Evolutionary conservation across 2,329 filamentous ascomycete species (phyloP), one percentile per base, ranked within the genome.

Genomic region (Penicillium glabrum): DNA sequence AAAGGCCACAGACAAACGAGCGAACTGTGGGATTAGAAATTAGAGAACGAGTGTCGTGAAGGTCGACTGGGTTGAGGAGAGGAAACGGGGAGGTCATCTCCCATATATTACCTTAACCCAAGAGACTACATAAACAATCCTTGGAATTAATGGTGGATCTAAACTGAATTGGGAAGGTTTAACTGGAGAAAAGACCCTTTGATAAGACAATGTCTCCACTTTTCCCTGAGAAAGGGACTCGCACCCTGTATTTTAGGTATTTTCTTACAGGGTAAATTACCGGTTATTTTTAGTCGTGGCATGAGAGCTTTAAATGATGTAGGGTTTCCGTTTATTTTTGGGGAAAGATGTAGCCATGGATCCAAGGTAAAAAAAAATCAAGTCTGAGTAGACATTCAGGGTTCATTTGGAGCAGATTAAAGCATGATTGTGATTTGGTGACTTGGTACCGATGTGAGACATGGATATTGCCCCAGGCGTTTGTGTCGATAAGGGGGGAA

Each of bases 1-100:
- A 37, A 53, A 54, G 31, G 50, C 54, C 61, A 63, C 59, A 59
- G 58, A 58, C 56, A 61, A 63, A 61, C 54, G 61, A 63, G 53
- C 54, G 61, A 59, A 59, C 52, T 59, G 61, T 59, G 59, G 37
- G 47, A 55, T 41, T 21, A 41, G 35, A 50, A 44, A 51, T 43
- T 13, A 21, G 24, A 45, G 27, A 61, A 61, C 53, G 58, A 56
- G 33, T 33, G 45, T 46, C 53, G 53, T 51, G 46, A 51, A 46
- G 43, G 51, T 41, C 21, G 53, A 52, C 29, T 29, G 39, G 41
- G 29, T 35, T 53, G 46, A 26, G 29, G 21, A 43, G 27, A 33
- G 37, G 46, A 46, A 49, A 41, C 4, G 31, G 46, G 35, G 46
- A 23, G 10, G 39, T n/a, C n/a, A 13, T 13, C 9, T 41, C 39